A percentile compares a stretch with the other conserved stretches of the same genome.
These are phyloP conservation scores for Leptographium galeiforme DNA, from an alignment of 2,329 filamentous ascomycete species.

Conservation along the genomic window DNA sequence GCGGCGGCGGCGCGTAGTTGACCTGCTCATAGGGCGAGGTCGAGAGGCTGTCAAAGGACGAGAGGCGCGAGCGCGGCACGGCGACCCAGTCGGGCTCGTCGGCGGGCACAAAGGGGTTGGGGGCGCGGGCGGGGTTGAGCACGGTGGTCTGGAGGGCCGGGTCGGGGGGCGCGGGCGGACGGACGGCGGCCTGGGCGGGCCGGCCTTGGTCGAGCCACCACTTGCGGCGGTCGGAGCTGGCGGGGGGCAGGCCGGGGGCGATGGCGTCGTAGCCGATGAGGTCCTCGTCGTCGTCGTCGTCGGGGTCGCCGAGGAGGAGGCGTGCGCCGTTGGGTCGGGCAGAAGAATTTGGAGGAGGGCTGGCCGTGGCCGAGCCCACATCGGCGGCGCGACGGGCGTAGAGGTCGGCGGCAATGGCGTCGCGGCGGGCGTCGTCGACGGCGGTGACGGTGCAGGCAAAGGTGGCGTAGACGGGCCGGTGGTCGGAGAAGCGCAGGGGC, in stretches of 20 bases:
- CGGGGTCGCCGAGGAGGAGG: constrained; percentile 41
- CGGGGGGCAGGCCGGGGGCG: constrained; percentile 59
- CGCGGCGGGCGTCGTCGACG: constrained; percentile 61
- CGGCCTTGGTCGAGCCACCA: constrained; percentile 61
- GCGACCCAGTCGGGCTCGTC: constrained; percentile 78
- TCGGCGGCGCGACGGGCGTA: constrained; percentile 58
- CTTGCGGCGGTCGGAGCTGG: constrained; percentile 54
- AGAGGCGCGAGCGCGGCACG: constrained; percentile 41
- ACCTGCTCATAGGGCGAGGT: constrained; percentile 47
- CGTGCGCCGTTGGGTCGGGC: too few relatives aligned
- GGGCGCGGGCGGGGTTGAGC: constrained; percentile 59
- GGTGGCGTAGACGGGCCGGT: constrained; percentile 83
- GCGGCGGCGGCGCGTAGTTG: constrained; percentile 31
- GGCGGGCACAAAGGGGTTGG: constrained; percentile 67
- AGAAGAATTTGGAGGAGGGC: too few relatives aligned
- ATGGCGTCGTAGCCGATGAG: constrained; percentile 70
- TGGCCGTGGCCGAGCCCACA: constrained; percentile 49
- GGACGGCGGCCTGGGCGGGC: constrained; percentile 60
- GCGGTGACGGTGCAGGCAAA: constrained; percentile 77
- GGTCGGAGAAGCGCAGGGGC: constrained; percentile 79
- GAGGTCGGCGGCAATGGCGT: constrained; percentile 58
- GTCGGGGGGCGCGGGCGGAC: constrained; percentile 41
- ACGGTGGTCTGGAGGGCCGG: constrained; percentile 38
- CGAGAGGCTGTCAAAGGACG: constrained; percentile 42
- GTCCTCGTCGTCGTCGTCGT: constrained; percentile 74